These are phyloP conservation scores for Aspergillus novoparasiticus DNA, from an alignment of 2,329 filamentous ascomycete genomes.

Conservation along the genomic window DNA sequence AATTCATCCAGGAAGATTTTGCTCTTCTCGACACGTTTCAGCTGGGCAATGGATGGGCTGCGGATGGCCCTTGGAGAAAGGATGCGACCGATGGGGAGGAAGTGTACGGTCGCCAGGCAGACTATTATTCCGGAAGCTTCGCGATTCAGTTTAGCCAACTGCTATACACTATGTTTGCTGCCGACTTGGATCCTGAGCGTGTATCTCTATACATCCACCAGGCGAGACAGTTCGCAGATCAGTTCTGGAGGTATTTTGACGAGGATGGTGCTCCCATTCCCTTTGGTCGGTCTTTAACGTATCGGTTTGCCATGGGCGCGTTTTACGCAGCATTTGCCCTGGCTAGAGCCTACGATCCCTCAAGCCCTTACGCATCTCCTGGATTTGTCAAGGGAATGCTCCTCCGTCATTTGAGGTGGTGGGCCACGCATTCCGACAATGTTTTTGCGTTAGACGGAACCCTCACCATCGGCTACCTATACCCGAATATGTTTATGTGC, in stretches of 20 bases:
- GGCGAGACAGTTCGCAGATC: slow-evolving; percentile 45
- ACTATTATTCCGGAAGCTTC: slow-evolving; percentile 59
- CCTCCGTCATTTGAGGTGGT: slow-evolving; percentile 55
- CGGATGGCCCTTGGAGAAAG: slow-evolving; percentile 49
- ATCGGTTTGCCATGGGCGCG: slow-evolving; percentile 54
- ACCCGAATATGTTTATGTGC: slow-evolving; percentile 57
- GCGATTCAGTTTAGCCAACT: slow-evolving; percentile 57
- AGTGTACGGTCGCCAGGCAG: slow-evolving; percentile 41
- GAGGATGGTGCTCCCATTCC: slow-evolving; percentile 52
- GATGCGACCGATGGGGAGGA: slow-evolving; percentile 9
- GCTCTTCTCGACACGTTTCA: slow-evolving; percentile 51
- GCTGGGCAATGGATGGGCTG: slow-evolving; percentile 50
- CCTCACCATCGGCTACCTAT: slow-evolving; percentile 51
- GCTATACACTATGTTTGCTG: slow-evolving; percentile 49
- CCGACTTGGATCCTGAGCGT: slow-evolving; percentile 44
- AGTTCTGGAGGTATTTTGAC: slow-evolving; percentile 55
- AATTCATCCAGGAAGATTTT: slow-evolving; percentile 47
- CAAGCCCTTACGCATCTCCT: slow-evolving; percentile 37
- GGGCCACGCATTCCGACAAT: slow-evolving; percentile 43
- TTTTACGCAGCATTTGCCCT: slow-evolving; percentile 53
- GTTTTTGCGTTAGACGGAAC: slow-evolving; percentile 55
- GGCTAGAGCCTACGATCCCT: slow-evolving; percentile 43
- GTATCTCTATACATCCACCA: slow-evolving; percentile 40
- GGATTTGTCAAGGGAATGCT: slow-evolving; percentile 54
- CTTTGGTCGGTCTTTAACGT: slow-evolving; percentile 55